phyloP scores from a whole-genome alignment of 768 basidiomycete genomes.

The Lepiota brunneoincarnata region DNA sequence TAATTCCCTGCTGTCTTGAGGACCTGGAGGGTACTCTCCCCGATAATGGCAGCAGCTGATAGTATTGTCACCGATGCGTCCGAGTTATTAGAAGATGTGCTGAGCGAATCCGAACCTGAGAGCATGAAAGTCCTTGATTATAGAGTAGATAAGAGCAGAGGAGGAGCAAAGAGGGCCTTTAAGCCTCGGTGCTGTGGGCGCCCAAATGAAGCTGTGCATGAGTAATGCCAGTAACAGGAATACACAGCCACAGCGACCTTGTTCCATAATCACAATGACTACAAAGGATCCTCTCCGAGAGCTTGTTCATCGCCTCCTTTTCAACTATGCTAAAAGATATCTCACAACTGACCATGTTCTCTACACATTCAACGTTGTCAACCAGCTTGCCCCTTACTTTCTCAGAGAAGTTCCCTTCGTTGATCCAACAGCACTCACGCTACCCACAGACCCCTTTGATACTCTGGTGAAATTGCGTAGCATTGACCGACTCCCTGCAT shows the following conservation, averaged over 20 bases:
- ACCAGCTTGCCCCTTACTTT: slow-evolving; percentile 5
- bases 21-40: background rate
- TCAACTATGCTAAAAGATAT: slow-evolving; percentile 10
- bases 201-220: no score
- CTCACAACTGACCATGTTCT: slow-evolving; percentile 8
- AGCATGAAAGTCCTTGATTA: no score
- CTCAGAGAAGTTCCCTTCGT: slow-evolving; percentile 4
- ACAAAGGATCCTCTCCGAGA: background rate
- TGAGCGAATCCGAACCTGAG: background rate
- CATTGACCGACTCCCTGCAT: background rate
- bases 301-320: slow-evolving; percentile 7
- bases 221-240: background rate
- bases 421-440: slow-evolving; percentile 1
- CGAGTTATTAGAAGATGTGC: no score
- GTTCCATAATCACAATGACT: background rate
- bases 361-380: background rate
- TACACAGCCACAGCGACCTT: background rate
- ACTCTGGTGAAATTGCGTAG: slow-evolving; percentile 2
- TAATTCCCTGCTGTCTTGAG: background rate
- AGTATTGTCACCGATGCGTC: no score
- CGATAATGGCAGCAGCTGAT: background rate
- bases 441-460: slow-evolving; percentile 10
- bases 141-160: no score
- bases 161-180: no score
- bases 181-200: no score